phyloP scores from a whole-genome alignment of 208 protist species.

The Tritrichomonas musculus region DNA sequence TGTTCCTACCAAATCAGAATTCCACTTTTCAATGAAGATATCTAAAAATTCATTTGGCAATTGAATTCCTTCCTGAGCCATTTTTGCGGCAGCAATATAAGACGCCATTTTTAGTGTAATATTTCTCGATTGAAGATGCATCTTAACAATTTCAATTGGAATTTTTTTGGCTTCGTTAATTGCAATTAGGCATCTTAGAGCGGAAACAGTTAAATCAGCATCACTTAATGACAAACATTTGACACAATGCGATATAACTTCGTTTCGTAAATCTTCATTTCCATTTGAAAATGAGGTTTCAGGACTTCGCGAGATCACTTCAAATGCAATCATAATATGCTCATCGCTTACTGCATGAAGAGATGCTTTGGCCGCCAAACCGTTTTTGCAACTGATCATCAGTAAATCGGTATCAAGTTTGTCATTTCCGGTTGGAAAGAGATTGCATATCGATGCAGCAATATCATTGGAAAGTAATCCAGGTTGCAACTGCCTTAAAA shows the following conservation, averaged over 20 bases:
- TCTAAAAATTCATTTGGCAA: background rate
- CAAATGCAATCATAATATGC: background rate
- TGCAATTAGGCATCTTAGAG: background rate
- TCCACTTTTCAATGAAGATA: background rate
- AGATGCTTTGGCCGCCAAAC: background rate
- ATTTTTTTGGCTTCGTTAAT: background rate
- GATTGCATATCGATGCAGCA: background rate
- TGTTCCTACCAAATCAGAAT: background rate
- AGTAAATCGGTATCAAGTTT: background rate
- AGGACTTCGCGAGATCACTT: background rate
- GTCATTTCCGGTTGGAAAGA: background rate
- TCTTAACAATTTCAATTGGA: background rate
- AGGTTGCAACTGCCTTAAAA: background rate
- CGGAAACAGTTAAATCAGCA: background rate
- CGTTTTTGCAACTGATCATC: background rate
- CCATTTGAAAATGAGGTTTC: too few species aligned
- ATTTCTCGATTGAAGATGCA: background rate
- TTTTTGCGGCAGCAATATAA: background rate
- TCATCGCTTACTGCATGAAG: background rate
- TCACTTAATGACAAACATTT: background rate
- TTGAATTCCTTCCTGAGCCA: background rate
- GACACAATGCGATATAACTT: background rate
- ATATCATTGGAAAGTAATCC: background rate
- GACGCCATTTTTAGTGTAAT: background rate
- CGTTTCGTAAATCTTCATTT: background rate